These are phyloP conservation scores for Exophiala dermatitidis DNA, from an alignment of 2,329 filamentous ascomycete genomes.

Conservation along the genomic window DNA sequence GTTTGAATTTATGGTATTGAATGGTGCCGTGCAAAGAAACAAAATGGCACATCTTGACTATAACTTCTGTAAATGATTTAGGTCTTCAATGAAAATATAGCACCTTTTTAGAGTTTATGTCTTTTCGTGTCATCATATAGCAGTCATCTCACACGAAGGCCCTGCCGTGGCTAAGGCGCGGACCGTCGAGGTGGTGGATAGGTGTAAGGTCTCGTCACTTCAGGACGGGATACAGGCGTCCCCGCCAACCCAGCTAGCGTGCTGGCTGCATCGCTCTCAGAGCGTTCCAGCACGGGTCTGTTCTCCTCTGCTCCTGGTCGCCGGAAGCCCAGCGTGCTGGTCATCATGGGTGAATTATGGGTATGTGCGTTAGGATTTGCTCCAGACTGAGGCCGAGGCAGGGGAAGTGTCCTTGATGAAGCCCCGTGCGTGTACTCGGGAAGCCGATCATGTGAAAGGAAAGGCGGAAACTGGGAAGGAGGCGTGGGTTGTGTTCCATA, in stretches of 20 bases:
- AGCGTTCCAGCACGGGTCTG: constrained; percentile 12
- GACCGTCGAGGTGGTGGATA: constrained; percentile 5
- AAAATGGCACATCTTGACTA: background rate
- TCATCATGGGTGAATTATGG: constrained; percentile 7
- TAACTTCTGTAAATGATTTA: too few relatives aligned
- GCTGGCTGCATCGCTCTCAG: constrained; percentile 25
- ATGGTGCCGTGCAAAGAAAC: background rate
- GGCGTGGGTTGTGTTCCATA: constrained; percentile 8
- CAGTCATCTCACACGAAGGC: background rate
- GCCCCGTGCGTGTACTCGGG: constrained; percentile 10
- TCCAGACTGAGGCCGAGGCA: constrained; percentile 11
- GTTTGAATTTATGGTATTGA: background rate
- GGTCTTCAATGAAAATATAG: background rate
- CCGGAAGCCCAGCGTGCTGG: constrained; percentile 9
- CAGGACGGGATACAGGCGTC: constrained; percentile 7
- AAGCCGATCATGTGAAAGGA: constrained; percentile 11
- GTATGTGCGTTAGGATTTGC: constrained; percentile 1
- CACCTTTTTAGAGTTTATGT: constrained; percentile 1
- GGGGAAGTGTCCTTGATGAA: constrained; percentile 14
- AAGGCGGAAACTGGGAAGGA: constrained; percentile 12
- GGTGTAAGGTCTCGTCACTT: constrained; percentile 5
- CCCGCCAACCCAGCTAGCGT: constrained; percentile 24
- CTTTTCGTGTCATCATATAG: constrained; percentile 8
- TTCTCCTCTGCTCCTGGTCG: constrained; percentile 9
- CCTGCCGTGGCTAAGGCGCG: background rate